Evolutionary conservation across 768 basidiomycete genomes (phyloP).

Genomic region (Lactarius hengduanensis): DNA sequence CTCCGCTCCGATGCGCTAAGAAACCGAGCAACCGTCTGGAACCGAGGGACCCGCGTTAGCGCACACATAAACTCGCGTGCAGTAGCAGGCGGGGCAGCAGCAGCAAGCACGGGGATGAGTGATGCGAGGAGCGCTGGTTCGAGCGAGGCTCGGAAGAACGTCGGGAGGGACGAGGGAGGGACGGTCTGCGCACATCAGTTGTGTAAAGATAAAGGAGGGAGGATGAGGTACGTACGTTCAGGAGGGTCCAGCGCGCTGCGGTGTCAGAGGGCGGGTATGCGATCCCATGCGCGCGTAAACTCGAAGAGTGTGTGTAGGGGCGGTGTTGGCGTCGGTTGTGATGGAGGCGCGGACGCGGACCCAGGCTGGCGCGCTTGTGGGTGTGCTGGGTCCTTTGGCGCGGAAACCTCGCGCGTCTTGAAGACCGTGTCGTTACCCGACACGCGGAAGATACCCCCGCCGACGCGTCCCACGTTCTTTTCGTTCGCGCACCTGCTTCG

Average conservation of each 20-base stretch:
- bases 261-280: constrained; percentile 33
- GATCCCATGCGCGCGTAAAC: constrained; percentile 61
- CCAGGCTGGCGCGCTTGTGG: background rate
- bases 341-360: constrained; percentile 10
- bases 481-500: constrained; percentile 56
- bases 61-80: constrained; percentile 50
- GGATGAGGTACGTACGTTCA: constrained; percentile 49
- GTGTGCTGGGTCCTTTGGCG: background rate
- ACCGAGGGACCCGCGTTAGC: constrained; percentile 58
- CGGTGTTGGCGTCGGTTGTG: background rate
- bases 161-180: constrained; percentile 52
- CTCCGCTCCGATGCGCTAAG: constrained; percentile 55
- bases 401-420: constrained; percentile 33
- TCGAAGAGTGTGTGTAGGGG: constrained; percentile 52
- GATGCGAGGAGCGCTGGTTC: constrained; percentile 62
- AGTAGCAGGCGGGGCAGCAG: constrained; percentile 31
- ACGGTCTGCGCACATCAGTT: constrained; percentile 44
- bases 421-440: constrained; percentile 63
- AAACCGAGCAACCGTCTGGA: constrained; percentile 62
- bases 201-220: background rate
- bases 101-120: constrained; percentile 52
- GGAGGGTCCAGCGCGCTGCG: constrained; percentile 53
- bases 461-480: constrained; percentile 42
- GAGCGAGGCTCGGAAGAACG: constrained; percentile 66
- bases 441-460: constrained; percentile 71